phyloP scores from a whole-genome alignment of 441 rosid species.

The Populus hybrid region DNA sequence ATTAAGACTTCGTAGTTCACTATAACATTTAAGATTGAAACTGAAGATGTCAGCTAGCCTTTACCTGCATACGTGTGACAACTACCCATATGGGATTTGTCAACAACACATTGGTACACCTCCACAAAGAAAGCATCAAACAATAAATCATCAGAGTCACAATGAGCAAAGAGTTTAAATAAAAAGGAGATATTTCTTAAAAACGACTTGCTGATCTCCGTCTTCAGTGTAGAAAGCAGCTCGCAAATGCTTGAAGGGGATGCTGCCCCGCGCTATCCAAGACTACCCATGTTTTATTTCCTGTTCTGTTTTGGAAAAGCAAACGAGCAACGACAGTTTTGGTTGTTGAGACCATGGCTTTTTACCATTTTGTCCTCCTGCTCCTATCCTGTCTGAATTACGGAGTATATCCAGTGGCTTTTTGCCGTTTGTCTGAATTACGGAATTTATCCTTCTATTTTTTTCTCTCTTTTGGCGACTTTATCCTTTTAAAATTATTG shows the following conservation, averaged over 20 bases:
- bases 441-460: background rate
- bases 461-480: background rate
- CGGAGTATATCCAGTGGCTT: background rate
- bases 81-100: slow-evolving; percentile 96
- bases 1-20: background rate
- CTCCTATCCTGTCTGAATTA: background rate
- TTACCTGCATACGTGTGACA: slow-evolving; percentile 98
- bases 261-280: background rate
- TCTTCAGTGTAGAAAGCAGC: background rate
- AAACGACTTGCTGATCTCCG: background rate
- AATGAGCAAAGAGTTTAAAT: background rate
- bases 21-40: background rate
- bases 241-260: background rate
- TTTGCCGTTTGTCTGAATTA: background rate
- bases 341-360: background rate
- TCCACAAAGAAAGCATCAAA: slow-evolving; percentile 30
- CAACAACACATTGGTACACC: slow-evolving; percentile 84
- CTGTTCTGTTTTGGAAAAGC: background rate
- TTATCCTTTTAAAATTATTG: background rate
- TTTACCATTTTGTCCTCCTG: background rate
- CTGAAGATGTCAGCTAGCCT: slow-evolving; percentile 8
- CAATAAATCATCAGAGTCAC: slow-evolving; percentile 5
- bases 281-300: background rate
- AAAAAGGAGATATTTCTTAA: background rate
- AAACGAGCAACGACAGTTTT: background rate